Conservation (phyloP, 2,329 filamentous ascomycete species). For the Cladorrhinum sp. region DNA sequence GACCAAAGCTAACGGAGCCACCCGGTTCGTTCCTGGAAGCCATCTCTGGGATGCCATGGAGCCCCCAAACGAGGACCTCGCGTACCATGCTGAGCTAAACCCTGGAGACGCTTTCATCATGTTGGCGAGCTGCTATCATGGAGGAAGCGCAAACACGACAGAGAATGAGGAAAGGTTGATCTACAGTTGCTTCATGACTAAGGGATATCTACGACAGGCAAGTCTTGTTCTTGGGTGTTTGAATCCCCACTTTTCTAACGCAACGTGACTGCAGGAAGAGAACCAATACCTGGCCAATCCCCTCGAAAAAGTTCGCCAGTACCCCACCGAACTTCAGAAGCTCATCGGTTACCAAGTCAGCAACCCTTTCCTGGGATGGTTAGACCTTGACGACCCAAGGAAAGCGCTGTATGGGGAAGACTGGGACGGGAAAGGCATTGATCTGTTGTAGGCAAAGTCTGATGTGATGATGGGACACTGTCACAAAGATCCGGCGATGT, state of each 20-base stretch:
- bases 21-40: constrained; percentile 36
- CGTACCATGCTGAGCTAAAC: constrained; percentile 24
- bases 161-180: constrained; percentile 26
- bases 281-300: constrained; percentile 30
- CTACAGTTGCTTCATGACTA: constrained; percentile 27
- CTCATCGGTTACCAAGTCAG: constrained; percentile 28
- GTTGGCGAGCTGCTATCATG: constrained; percentile 28
- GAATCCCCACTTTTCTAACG: background rate
- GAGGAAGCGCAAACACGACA: constrained; percentile 29
- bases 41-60: constrained; percentile 34
- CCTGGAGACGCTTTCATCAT: constrained; percentile 27
- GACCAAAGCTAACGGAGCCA: constrained; percentile 36
- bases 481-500: background rate
- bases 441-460: background rate
- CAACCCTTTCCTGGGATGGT: constrained; percentile 17
- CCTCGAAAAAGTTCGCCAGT: constrained; percentile 23
- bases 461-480: background rate
- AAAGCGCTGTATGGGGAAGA: constrained; percentile 10
- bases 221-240: background rate
- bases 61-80: constrained; percentile 21
- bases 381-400: constrained; percentile 23
- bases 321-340: constrained; percentile 24
- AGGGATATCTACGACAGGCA: constrained; percentile 23
- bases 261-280: constrained; percentile 19
- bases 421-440: background rate